Percentiles rank a stretch among this genome's conserved stretches.
Evolutionary conservation across 2,329 filamentous ascomycete genomes (phyloP).

Genomic region (Lizonia empirigonia): DNA sequence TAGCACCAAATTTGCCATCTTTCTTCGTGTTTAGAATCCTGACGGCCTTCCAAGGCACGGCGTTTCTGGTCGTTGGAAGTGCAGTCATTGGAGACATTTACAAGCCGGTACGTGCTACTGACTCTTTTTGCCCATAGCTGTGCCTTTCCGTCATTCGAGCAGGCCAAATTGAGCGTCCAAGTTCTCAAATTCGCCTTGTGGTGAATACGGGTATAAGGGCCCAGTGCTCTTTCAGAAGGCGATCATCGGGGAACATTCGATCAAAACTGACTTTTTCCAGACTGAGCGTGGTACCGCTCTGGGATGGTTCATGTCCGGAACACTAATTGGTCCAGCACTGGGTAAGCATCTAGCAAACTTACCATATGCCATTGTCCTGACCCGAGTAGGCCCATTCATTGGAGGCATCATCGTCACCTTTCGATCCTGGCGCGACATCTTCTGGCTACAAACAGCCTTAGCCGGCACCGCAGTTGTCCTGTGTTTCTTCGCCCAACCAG

Average conservation of each 20-base stretch:
- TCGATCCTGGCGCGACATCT: slow-evolving; percentile 73
- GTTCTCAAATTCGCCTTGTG: not conserved
- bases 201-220: not conserved
- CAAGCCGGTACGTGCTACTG: slow-evolving; percentile 42
- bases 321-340: slow-evolving; percentile 67
- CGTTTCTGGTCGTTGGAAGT: slow-evolving; percentile 73
- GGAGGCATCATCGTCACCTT: slow-evolving; percentile 80
- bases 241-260: slow-evolving; percentile 3
- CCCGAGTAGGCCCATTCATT: slow-evolving; percentile 68
- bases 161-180: not conserved
- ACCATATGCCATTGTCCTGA: slow-evolving; percentile 1
- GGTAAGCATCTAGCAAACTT: slow-evolving; percentile 17
- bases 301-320: slow-evolving; percentile 74
- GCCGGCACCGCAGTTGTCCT: slow-evolving; percentile 64
- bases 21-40: slow-evolving; percentile 78
- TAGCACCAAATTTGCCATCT: slow-evolving; percentile 70
- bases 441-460: slow-evolving; percentile 76
- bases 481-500: slow-evolving; percentile 70
- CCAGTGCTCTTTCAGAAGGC: slow-evolving; percentile 14
- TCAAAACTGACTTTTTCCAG: slow-evolving; percentile 53
- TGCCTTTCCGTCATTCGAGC: not conserved
- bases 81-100: slow-evolving; percentile 68
- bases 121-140: not conserved
- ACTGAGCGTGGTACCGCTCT: slow-evolving; percentile 74
- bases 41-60: slow-evolving; percentile 76